Conservation (phyloP, 2,329 filamentous ascomycete species). For the Metarhizium robertsii region DNA sequence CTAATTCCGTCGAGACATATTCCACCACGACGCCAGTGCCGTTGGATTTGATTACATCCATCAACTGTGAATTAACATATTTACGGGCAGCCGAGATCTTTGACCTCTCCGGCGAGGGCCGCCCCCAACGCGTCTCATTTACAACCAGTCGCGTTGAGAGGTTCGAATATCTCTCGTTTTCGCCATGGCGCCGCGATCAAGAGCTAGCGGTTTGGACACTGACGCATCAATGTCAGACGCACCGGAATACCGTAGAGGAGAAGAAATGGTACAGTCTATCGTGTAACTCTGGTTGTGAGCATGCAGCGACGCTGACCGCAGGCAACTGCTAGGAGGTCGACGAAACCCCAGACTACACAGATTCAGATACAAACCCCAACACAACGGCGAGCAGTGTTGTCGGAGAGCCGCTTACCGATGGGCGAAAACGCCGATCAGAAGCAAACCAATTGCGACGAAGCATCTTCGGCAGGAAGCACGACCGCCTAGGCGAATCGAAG, state of each 20-base stretch:
- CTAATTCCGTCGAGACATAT: slow-evolving; percentile 7
- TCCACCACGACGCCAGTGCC: slow-evolving; percentile 1
- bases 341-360: slow-evolving; percentile 57
- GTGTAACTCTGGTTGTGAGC: not conserved
- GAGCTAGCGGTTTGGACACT: slow-evolving; percentile 42
- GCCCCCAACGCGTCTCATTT: slow-evolving; percentile 34
- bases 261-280: slow-evolving; percentile 38
- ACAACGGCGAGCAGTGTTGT: slow-evolving; percentile 75
- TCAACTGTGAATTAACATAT: not conserved
- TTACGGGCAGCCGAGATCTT: not conserved
- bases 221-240: slow-evolving; percentile 57
- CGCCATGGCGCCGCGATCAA: slow-evolving; percentile 47
- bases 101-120: slow-evolving; percentile 4
- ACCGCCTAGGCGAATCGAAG: slow-evolving; percentile 85
- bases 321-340: slow-evolving; percentile 42
- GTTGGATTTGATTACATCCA: not conserved
- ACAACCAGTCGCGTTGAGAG: slow-evolving; percentile 44
- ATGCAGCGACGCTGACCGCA: slow-evolving; percentile 1
- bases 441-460: slow-evolving; percentile 83
- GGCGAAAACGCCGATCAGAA: slow-evolving; percentile 76
- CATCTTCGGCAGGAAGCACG: slow-evolving; percentile 92
- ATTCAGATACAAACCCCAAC: slow-evolving; percentile 58
- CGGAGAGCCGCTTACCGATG: slow-evolving; percentile 65
- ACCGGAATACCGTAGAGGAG: slow-evolving; percentile 33
- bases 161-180: slow-evolving; percentile 17